phyloP scores from a whole-genome alignment of 2,329 filamentous ascomycete genomes.

The Diaporthe vaccinii region DNA sequence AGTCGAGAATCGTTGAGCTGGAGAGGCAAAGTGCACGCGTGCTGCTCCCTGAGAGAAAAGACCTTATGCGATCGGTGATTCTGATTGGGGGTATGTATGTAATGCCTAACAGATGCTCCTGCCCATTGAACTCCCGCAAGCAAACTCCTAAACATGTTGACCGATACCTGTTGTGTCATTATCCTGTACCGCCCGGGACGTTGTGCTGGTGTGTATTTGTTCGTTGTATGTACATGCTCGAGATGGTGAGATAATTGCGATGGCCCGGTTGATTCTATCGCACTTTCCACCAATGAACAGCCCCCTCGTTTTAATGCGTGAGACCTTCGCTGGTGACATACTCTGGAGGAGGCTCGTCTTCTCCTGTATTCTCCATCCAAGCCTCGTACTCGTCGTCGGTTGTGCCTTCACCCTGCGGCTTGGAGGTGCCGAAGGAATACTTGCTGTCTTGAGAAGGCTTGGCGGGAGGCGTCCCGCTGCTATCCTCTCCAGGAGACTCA shows the following conservation, averaged over 20 bases:
- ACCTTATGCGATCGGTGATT: not conserved
- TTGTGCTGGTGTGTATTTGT: slow-evolving; percentile 21
- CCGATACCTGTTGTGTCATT: slow-evolving; percentile 18
- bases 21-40: not conserved
- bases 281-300: not conserved
- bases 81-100: slow-evolving; percentile 33
- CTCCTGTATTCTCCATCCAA: slow-evolving; percentile 42
- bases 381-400: slow-evolving; percentile 53
- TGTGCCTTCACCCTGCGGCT: slow-evolving; percentile 55
- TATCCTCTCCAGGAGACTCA: slow-evolving; percentile 11
- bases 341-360: slow-evolving; percentile 30
- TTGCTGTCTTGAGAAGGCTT: slow-evolving; percentile 13
- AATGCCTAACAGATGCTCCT: slow-evolving; percentile 14
- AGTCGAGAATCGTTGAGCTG: not conserved
- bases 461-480: slow-evolving; percentile 33
- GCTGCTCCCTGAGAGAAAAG: not conserved
- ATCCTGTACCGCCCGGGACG: slow-evolving; percentile 9
- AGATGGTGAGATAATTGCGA: not conserved
- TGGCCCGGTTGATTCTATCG: not conserved
- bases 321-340: slow-evolving; percentile 29
- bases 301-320: slow-evolving; percentile 9
- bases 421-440: not conserved
- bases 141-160: not conserved
- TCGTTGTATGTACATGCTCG: slow-evolving; percentile 23
- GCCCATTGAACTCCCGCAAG: not conserved